Base-by-base conservation (phyloP, 2,329 filamentous ascomycete genomes). In the Pestalotiopsis sp. region DNA sequence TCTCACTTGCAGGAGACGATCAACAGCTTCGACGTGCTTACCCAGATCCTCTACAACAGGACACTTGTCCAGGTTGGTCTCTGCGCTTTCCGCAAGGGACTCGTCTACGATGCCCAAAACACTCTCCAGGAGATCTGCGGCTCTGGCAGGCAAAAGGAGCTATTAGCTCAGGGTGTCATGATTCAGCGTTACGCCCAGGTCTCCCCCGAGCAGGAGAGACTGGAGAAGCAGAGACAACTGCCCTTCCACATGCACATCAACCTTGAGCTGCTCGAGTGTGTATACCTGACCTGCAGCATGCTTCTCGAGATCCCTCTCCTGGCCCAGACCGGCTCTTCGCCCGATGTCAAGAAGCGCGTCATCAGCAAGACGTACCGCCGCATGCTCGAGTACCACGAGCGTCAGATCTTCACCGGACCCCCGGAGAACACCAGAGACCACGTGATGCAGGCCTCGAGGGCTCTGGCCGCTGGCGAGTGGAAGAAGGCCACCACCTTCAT, bases 181-280 rank as follows among this genome's bases (percentile, higher is more conserved):
- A 96, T 99, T 80, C 96, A 99, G 85, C 90, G 96, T 74, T 99
- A 94, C 84, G 95, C 89, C 76, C 94, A 97, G 77, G 96, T 99
- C 70, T 96, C 94, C 44, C 96, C 96, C 20, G 96, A 99, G 83
- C 96, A 99, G 82, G 96, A 99, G 85, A 93, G 95, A 73, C 88
- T 98, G 52, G 96, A 99, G 85, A 93, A 96, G 79, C 95, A 98
- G 84, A 91, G 96, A 75, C 96, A 99, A 84, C 88, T 99, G 73
- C 96, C 96, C 48, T 99, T 99, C 91, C 96, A 99, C 86, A 98
- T 99, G 94, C 96, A 99, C 88, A 99, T 99, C 86, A 99, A 99
- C 86, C 88, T 99, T 65, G 96, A 99, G 81, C 89, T 99, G 66
- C 89, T 99, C 52, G 96, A 99, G 85, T 98, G 96, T 78, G 95